These are phyloP conservation scores for Puccinellia tenuiflora DNA, from an alignment of 176 grass and related monocot species.

Conservation along the genomic window DNA sequence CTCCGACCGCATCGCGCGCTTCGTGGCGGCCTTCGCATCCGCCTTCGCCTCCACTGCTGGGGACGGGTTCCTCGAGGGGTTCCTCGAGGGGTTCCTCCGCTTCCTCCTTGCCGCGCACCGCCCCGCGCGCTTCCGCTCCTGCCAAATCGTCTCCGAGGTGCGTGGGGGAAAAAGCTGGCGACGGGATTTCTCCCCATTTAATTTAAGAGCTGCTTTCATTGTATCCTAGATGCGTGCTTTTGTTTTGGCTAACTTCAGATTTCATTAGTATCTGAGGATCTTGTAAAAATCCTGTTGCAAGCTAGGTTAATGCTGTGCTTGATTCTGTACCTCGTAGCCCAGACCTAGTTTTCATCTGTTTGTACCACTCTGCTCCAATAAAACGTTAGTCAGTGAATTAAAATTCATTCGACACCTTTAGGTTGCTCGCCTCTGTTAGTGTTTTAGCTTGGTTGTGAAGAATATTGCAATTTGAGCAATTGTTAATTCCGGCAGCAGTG, in stretches of 20 bases:
- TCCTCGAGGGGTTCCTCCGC: too few relatives aligned
- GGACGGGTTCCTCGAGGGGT: constrained; percentile 67
- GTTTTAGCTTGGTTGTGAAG: not conserved
- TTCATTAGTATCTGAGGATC: not conserved
- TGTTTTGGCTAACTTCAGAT: not conserved
- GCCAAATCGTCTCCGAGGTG: constrained; percentile 85
- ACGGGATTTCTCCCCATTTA: not conserved
- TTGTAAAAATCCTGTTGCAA: not conserved
- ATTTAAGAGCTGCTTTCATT: too few relatives aligned
- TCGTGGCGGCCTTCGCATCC: constrained; percentile 53
- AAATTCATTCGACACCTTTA: too few relatives aligned
- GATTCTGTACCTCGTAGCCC: too few relatives aligned
- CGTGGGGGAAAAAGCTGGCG: not conserved
- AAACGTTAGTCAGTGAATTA: too few relatives aligned
- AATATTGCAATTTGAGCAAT: not conserved
- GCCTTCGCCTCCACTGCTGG: constrained; percentile 14
- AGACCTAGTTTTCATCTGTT: not conserved
- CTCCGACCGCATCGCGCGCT: constrained; percentile 59
- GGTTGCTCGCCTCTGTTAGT: not conserved
- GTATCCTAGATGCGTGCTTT: not conserved
- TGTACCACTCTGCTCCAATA: not conserved
- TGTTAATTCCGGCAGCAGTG: not conserved
- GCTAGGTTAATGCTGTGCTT: not conserved
- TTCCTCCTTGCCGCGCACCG: constrained; percentile 58
- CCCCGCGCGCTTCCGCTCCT: constrained; percentile 55